These are phyloP conservation scores for Nasturtium officinale DNA, from an alignment of 345 rosid species.

Conservation along the genomic window DNA sequence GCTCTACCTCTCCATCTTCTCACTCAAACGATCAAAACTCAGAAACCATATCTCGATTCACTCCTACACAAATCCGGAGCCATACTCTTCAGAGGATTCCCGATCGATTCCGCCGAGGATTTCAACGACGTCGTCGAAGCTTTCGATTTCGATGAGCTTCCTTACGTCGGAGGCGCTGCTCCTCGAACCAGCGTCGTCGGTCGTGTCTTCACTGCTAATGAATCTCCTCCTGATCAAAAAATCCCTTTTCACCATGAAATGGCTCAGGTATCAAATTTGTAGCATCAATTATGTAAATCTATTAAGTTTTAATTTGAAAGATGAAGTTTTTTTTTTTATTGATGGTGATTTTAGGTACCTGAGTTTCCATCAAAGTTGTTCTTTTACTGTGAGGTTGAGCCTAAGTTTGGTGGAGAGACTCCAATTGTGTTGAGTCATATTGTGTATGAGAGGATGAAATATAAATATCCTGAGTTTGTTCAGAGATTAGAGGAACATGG, in stretches of 20 bases:
- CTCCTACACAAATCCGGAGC: conserved; percentile 68
- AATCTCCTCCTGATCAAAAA: conserved; percentile 90
- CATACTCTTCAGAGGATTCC: conserved; percentile 71
- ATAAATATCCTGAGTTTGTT: conserved; percentile 69
- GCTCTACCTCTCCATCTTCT: conserved; percentile 45
- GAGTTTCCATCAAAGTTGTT: conserved; percentile 90
- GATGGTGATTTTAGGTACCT: conserved; percentile 57
- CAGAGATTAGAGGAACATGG: conserved; percentile 68
- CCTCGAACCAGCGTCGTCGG: conserved; percentile 83
- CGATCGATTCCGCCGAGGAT: conserved; percentile 57
- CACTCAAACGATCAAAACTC: conserved; percentile 45
- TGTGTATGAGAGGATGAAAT: conserved; percentile 76
- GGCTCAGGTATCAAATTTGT: too few relatives aligned
- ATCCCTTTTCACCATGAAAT: conserved; percentile 94
- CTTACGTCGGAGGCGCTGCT: conserved; percentile 89
- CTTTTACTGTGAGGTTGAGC: conserved; percentile 89
- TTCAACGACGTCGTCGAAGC: conserved; percentile 89
- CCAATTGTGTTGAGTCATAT: conserved; percentile 86
- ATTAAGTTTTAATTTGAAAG: conserved; percentile 12
- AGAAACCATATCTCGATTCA: conserved; percentile 61
- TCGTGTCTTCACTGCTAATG: conserved; percentile 89
- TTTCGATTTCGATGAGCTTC: conserved; percentile 86
- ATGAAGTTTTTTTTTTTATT: neutral
- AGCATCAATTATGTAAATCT: too few relatives aligned
- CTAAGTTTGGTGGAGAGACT: conserved; percentile 86